Percentiles rank a stretch among this genome's conserved stretches.
These are phyloP conservation scores for Lipomyces orientalis DNA, from an alignment of 805 yeast species.

Conservation along the genomic window DNA sequence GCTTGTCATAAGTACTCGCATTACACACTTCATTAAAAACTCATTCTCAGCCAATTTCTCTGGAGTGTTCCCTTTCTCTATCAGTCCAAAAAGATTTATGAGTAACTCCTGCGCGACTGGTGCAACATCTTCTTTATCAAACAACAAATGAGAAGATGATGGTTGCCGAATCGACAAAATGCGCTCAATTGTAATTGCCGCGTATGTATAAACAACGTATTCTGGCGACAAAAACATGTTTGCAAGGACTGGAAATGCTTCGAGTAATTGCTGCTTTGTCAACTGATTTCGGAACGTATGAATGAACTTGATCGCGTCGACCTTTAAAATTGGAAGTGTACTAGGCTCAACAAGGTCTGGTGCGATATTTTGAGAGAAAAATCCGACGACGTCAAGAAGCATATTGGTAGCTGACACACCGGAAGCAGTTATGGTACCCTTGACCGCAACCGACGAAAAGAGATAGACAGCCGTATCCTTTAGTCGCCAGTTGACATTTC, in stretches of 20 bases:
- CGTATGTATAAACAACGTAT: slow-evolving; percentile 88
- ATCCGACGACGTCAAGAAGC: slow-evolving; percentile 82
- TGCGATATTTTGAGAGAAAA: slow-evolving; percentile 81
- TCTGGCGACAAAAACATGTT: slow-evolving; percentile 67
- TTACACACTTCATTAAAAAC: slow-evolving; percentile 83
- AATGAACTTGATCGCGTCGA: slow-evolving; percentile 91
- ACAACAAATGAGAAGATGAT: slow-evolving; percentile 57
- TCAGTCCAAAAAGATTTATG: slow-evolving; percentile 67
- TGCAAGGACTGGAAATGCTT: slow-evolving; percentile 79
- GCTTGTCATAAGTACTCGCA: slow-evolving; percentile 80
- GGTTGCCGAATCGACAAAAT: slow-evolving; percentile 72
- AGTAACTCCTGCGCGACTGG: slow-evolving; percentile 67
- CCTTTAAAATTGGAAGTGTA: slow-evolving; percentile 78
- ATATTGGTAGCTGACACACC: slow-evolving; percentile 89
- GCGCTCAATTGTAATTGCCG: slow-evolving; percentile 91
- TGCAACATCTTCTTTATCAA: slow-evolving; percentile 73
- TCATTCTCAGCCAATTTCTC: slow-evolving; percentile 96
- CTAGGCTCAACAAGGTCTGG: slow-evolving; percentile 67
- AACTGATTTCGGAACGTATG: slow-evolving; percentile 90
- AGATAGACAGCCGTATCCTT: slow-evolving; percentile 87
- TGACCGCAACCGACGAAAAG: slow-evolving; percentile 88
- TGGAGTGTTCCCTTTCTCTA: slow-evolving; percentile 68
- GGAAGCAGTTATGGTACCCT: slow-evolving; percentile 81
- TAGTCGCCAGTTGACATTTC: slow-evolving; percentile 70
- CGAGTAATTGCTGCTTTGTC: slow-evolving; percentile 79